A percentile compares a stretch with the other conserved stretches of the same genome.
Evolutionary conservation across 768 basidiomycete species (phyloP).

Genomic region (Trametopsis cervina): DNA sequence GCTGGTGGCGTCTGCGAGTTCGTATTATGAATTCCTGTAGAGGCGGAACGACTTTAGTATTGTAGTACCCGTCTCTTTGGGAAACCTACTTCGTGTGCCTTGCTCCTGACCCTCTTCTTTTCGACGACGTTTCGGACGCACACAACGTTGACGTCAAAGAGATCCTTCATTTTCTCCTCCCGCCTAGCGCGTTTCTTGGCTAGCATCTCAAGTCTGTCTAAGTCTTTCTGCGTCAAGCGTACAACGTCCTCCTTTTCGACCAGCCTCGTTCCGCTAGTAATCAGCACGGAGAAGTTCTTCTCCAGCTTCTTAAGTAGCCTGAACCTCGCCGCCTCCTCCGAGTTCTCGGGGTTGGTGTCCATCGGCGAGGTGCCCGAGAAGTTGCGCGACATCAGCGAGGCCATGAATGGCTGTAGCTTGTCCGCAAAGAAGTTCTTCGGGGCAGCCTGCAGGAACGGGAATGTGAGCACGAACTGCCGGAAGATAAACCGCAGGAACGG

Average conservation of each 20-base stretch:
- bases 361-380: slow-evolving; percentile 55
- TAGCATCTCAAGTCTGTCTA: slow-evolving; percentile 68
- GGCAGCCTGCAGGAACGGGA: slow-evolving; percentile 88
- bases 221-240: slow-evolving; percentile 77
- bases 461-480: slow-evolving; percentile 87
- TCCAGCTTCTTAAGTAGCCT: slow-evolving; percentile 75
- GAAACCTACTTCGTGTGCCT: slow-evolving; percentile 76
- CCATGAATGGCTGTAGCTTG: slow-evolving; percentile 92
- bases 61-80: not conserved
- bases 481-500: slow-evolving; percentile 89
- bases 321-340: slow-evolving; percentile 52
- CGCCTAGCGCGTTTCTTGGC: slow-evolving; percentile 57
- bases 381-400: slow-evolving; percentile 75
- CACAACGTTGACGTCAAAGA: slow-evolving; percentile 89
- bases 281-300: slow-evolving; percentile 76
- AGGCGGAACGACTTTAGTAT: not conserved
- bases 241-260: slow-evolving; percentile 86
- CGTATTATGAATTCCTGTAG: slow-evolving; percentile 90
- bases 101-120: slow-evolving; percentile 80
- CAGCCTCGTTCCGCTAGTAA: slow-evolving; percentile 78
- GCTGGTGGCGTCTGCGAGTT: slow-evolving; percentile 64
- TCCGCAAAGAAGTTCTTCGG: slow-evolving; percentile 89
- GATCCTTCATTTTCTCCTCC: slow-evolving; percentile 38
- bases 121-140: slow-evolving; percentile 78
- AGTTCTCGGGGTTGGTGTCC: slow-evolving; percentile 45